Base-by-base conservation (phyloP, 495 filamentous ascomycete genomes). In the Aspergillus affinis region DNA sequence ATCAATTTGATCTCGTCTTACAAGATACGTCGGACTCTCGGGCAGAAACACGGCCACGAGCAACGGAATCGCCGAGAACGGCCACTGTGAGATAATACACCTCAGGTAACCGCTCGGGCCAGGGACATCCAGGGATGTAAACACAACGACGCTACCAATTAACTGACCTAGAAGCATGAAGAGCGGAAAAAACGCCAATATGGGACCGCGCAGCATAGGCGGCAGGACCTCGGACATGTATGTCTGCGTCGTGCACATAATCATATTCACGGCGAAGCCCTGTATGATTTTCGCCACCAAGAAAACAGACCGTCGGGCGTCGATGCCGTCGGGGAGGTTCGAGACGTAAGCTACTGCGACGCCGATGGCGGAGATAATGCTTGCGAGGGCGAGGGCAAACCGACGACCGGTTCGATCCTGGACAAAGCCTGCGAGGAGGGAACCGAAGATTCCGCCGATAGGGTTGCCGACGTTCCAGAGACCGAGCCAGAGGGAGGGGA, bases 21-120 rank as follows among this genome's bases (percentile, higher is more conserved):
- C 71, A 1, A 91, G 77, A 83, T 88, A 91, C 62, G 88, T 81
- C 0, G 89, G 90, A 5, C 87, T 90, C 75, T 90, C 90, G 1
- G 89, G 89, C 82, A 93, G 76, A 67, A 89, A 86, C 18, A 86
- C 61, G 68, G 89, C 88, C 21, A 88, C 88, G 36, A 77, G 58
- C 20, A 87, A 78, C 9, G 89, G 76, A 21, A 88, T 50, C 0
- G 59, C 68, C 0, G 72, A 75, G 26, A 77, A 75, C 0, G 71
- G 63, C 74, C 74, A 77, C 48, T 74, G 62, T 2, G 71, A 73
- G 0, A 63, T 60, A 41, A 77, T 72, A 23, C 68, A 72, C 2
- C 68, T 64, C 17, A 57, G 57, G 49, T 77, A 77, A 0, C 67
- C 63, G 2, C 57, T 47, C 0, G 59, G n/a, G 1, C 62, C 66